phyloP scores from a whole-genome alignment of 371 early-diverging fungal genomes.

The Mortierella sp. region DNA sequence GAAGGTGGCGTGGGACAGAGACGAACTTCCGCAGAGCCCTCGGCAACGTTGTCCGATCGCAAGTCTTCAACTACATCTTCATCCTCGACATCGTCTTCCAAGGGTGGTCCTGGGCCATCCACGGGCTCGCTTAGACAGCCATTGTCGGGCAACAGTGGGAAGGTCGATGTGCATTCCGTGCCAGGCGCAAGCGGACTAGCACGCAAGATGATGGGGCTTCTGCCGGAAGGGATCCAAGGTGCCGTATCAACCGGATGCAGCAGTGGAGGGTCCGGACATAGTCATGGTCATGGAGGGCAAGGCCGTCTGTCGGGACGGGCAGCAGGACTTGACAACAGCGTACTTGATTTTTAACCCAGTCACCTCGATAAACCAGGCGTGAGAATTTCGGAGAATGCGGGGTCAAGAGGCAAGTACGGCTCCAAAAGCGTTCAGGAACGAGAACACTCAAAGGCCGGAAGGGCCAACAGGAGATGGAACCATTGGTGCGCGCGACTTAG shows the following conservation, averaged over 20 bases:
- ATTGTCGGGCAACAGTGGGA: conserved; percentile 12
- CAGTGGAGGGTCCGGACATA: conserved; percentile 26
- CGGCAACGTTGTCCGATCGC: conserved; percentile 24
- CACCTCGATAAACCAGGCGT: not conserved
- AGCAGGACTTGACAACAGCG: conserved; percentile 19
- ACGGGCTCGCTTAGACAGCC: conserved; percentile 13
- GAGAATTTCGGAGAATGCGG: conserved; percentile 11
- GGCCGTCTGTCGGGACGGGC: not conserved
- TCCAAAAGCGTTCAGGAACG: no score
- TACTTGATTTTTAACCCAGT: conserved; percentile 25
- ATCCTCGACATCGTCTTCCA: conserved; percentile 16
- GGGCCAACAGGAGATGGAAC: no score
- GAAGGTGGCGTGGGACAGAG: conserved; percentile 85
- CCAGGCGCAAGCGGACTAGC: conserved; percentile 50
- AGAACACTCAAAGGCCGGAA: no score
- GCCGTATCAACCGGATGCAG: conserved; percentile 37
- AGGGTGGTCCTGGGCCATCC: conserved; percentile 2
- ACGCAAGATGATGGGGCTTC: conserved; percentile 53
- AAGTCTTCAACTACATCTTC: conserved; percentile 18
- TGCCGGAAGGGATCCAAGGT: conserved; percentile 41
- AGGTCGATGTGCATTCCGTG: conserved; percentile 42
- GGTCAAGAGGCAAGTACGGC: no score
- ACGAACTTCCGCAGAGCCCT: conserved; percentile 59
- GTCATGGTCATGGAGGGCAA: conserved; percentile 16
- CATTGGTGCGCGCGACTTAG: no score